These are phyloP conservation scores for Phaseolus coccineus DNA, from an alignment of 331 rosid genomes.

Conservation along the genomic window DNA sequence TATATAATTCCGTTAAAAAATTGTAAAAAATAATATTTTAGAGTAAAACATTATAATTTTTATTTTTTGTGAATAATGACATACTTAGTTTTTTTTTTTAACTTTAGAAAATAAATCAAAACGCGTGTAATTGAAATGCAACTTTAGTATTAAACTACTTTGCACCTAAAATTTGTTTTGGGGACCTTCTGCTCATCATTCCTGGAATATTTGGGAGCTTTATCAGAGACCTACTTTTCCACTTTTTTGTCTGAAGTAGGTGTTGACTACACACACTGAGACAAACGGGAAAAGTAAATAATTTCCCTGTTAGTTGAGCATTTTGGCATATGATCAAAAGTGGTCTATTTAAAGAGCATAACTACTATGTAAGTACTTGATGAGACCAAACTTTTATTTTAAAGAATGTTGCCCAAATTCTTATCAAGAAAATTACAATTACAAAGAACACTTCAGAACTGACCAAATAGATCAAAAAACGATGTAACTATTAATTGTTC, in stretches of 20 bases:
- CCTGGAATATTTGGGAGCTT: slow-evolving; percentile 56
- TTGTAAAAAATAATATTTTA: no score
- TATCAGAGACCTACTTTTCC: slow-evolving; percentile 59
- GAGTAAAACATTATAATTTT: no score
- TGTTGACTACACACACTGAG: slow-evolving; percentile 68
- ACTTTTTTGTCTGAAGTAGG: slow-evolving; percentile 77
- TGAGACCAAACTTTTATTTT: background rate
- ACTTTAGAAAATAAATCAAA: no score
- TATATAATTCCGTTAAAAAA: no score
- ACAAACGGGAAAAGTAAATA: slow-evolving; percentile 42
- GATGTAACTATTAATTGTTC: background rate
- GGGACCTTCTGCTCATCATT: slow-evolving; percentile 60
- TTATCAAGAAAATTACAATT: background rate
- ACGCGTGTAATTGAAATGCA: no score
- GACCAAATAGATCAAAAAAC: no score
- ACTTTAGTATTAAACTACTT: slow-evolving; percentile 2
- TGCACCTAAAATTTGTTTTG: slow-evolving; percentile 50
- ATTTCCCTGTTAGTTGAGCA: slow-evolving; percentile 39
- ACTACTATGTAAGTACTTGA: background rate
- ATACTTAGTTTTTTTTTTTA: no score
- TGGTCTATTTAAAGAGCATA: background rate
- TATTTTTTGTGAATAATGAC: no score
- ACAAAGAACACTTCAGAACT: background rate
- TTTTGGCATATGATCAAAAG: slow-evolving; percentile 1
- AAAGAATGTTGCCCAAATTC: background rate